Evolutionary conservation across 73 alveolate genomes (phyloP).

Genomic region (Paramecium octaurelia): DNA sequence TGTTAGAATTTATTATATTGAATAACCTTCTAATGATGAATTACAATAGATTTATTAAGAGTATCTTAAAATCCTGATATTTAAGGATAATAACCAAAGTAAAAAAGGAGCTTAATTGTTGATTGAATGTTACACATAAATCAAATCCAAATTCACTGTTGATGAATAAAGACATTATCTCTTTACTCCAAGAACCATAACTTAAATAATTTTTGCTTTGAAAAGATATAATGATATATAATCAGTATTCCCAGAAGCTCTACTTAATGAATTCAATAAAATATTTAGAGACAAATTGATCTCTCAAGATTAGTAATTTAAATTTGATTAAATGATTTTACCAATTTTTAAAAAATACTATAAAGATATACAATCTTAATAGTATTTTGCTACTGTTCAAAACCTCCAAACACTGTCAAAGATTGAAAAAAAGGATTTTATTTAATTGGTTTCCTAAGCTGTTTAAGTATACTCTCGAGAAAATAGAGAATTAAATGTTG

Average conservation of each 20-base stretch:
- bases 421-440: slow-evolving; percentile 73
- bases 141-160: slow-evolving; percentile 87
- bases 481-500: slow-evolving; percentile 85
- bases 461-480: slow-evolving; percentile 90
- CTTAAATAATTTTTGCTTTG: slow-evolving; percentile 92
- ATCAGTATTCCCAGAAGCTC: slow-evolving; percentile 83
- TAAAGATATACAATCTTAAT: background rate
- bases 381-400: slow-evolving; percentile 32
- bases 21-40: slow-evolving; percentile 96
- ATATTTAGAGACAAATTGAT: slow-evolving; percentile 97
- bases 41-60: slow-evolving; percentile 84
- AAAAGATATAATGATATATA: slow-evolving; percentile 94
- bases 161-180: slow-evolving; percentile 99
- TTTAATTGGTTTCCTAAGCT: slow-evolving; percentile 68
- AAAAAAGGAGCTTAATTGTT: slow-evolving; percentile 64
- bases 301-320: slow-evolving; percentile 82
- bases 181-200: slow-evolving; percentile 98
- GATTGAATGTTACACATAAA: slow-evolving; percentile 85
- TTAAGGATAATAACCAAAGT: slow-evolving; percentile 19
- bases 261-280: slow-evolving; percentile 96
- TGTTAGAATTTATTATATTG: slow-evolving; percentile 96
- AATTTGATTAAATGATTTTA: slow-evolving; percentile 74
- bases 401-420: slow-evolving; percentile 66
- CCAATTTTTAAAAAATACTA: slow-evolving; percentile 60
- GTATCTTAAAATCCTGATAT: slow-evolving; percentile 71